Conservation (phyloP, 108 stramenopile species). For the Thalassiosira profunda region DNA sequence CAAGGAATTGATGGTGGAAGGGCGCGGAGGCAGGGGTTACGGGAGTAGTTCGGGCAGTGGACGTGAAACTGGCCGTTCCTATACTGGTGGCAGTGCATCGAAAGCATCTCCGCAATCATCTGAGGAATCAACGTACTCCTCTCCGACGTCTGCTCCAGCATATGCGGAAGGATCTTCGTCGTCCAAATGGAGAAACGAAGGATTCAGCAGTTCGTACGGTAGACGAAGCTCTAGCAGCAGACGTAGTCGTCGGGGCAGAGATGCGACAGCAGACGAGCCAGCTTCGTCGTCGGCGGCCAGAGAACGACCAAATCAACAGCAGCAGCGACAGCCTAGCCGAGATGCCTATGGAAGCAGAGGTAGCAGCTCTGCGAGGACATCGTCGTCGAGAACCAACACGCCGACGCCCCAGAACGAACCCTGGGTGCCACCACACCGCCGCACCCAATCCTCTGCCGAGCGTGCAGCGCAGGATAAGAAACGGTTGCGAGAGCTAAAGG, state of each 20-base stretch:
- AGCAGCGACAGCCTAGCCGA: constrained; percentile 7
- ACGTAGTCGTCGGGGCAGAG: constrained; percentile 32
- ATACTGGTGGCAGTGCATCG: constrained; percentile 12
- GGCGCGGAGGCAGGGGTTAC: constrained; percentile 49
- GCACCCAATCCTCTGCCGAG: constrained; percentile 55
- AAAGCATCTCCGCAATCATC: constrained; percentile 42
- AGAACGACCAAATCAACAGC: constrained; percentile 5
- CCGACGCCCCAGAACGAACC: constrained; percentile 5
- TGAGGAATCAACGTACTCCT: background rate
- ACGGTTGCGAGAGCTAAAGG: constrained; percentile 76
- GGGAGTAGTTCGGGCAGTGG: constrained; percentile 10
- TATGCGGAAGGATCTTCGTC: constrained; percentile 16
- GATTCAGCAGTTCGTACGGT: constrained; percentile 39
- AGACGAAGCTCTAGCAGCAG: constrained; percentile 42
- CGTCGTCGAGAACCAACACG: background rate
- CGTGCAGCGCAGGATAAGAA: constrained; percentile 59
- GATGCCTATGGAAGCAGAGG: background rate
- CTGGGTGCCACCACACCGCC: constrained; percentile 82
- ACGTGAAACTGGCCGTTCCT: background rate
- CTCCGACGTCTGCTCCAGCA: constrained; percentile 15
- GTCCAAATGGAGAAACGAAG: constrained; percentile 53
- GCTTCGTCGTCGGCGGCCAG: background rate
- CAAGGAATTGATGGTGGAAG: constrained; percentile 72
- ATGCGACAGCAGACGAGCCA: constrained; percentile 5
- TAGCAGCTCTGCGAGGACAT: background rate